Evolutionary conservation across 2,329 filamentous ascomycete genomes (phyloP), one percentile per base, ranked within the genome.

Genomic region (Colletotrichum tabaci): DNA sequence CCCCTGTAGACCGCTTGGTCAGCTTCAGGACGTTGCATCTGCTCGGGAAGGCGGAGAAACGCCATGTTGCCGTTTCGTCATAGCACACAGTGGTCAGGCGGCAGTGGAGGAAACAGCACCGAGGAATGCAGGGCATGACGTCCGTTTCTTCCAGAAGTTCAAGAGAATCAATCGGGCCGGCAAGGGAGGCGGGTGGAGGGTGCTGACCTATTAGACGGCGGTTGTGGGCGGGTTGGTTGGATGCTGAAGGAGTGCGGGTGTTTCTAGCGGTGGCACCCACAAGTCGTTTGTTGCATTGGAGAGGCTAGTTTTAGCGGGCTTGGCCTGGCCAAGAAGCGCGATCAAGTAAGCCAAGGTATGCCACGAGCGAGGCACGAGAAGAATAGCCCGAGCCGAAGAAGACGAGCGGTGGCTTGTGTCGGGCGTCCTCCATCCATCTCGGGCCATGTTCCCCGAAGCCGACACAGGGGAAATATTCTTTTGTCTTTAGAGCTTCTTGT

Each of bases 161-260:
- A 55, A 61, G 40, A 61, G 61, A 72, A 62, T 72, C 70, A 72
- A 62, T 72, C 66, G 70, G 70, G 55, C 70, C 70, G 70, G 66
- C 35, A 66, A 71, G 55, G 55, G 55, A 71, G 55, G 57, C 60
- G 66, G 38, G 60, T 66, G 61, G 61, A 71, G 66, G 64, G n/a
- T 44, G 61, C 56, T 61, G 47, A 46, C 55, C 70, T 70, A 71
- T 66, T 66, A 72, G 49, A 47, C 26, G 44, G 30, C 55, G 53
- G 40, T 16, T 15, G 30, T 40, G 58, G 40, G 40, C 42, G 50
- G 49, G 35, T 57, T 61, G 21, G 35, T 7, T 50, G 66, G 46
- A 38, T 38, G 9, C 35, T 49, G 47, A 68, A 56, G 65, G 68
- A 63, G 49, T 61, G 65, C 52, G 52, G 58, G 65, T 58, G 67